Evolutionary conservation across 495 filamentous ascomycete species (phyloP), one percentile per base, ranked within the genome.

Genomic region (Aspergillus saccharolyticus): DNA sequence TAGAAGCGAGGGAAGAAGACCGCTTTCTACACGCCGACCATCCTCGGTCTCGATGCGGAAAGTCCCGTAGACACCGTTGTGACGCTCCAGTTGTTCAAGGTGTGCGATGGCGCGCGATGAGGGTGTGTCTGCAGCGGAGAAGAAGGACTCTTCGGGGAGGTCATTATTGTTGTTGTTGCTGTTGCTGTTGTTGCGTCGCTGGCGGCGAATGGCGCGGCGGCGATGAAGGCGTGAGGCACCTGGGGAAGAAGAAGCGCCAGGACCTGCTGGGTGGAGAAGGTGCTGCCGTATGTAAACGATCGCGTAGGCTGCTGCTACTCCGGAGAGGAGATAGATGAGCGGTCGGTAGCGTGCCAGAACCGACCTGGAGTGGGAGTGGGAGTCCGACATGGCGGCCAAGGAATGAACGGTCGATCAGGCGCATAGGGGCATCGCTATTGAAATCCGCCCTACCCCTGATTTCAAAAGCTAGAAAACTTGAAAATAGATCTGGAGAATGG

Each of bases 1-100:
- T 14, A 77, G 69, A 14, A 76, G 60, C 10, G 74, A 75, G 24
- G 76, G 78, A 17, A 80, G 67, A 25, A 76, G 60, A 9, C 76
- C 74, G 54, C 74, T 76, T 62, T 79, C 76, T 46, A 79, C 74
- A n/a, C 73, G 67, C 20, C 74, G 66, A 2, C 74, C 73, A 70
- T 77, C 75, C 63, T 77, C 71, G 6, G 75, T 79, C 55, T 77
- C 74, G 44, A 78, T 77, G 16, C 76, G 74, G 28, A 79, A 79
- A 10, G 74, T 79, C 3, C 76, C 76, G 25, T 79, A 79, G 8
- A 76, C 73, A 39, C 74, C 74, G 60, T 78, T 77, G 45, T 78
- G 69, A 21, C 72, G 68, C 52, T 78, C 76, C 4, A 77, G 67
- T 30, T 73, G 73, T 54, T 77, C 74, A 5, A 78, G 61, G 52